A percentile compares a stretch with the other conserved stretches of the same genome.
phyloP scores from a whole-genome alignment of 805 yeast species.

The Vanderwaltozyma verrucispora region DNA sequence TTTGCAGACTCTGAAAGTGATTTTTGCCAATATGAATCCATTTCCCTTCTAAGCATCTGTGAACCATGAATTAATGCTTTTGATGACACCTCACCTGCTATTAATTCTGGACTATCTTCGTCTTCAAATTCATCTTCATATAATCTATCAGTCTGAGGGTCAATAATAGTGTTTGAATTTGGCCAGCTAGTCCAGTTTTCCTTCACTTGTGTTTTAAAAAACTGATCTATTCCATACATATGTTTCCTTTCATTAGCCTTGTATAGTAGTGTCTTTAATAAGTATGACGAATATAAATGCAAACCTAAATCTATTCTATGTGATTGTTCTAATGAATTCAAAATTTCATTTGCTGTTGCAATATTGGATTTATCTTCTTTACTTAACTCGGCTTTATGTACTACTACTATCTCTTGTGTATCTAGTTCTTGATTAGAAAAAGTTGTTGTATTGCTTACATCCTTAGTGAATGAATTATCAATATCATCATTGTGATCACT shows the following conservation, averaged over 20 bases:
- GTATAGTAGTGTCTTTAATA: slow-evolving; percentile 25
- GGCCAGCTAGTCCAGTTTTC: slow-evolving; percentile 57
- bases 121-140: slow-evolving; percentile 15
- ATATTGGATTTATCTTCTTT: background rate
- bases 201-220: slow-evolving; percentile 28
- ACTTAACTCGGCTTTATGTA: background rate
- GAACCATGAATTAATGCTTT: slow-evolving; percentile 17
- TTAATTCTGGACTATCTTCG: background rate
- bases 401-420: too few relatives aligned
- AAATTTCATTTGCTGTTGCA: slow-evolving; percentile 21
- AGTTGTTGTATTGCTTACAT: too few relatives aligned
- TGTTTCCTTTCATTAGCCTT: slow-evolving; percentile 21
- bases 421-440: too few relatives aligned
- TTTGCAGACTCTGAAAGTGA: slow-evolving; percentile 12
- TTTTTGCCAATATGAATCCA: slow-evolving; percentile 23
- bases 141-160: slow-evolving; percentile 19
- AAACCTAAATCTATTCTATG: slow-evolving; percentile 47
- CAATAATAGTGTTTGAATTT: slow-evolving; percentile 21
- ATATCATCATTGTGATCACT: too few relatives aligned
- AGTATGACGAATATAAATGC: slow-evolving; percentile 51
- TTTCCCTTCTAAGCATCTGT: slow-evolving; percentile 19
- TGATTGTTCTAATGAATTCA: slow-evolving; percentile 37
- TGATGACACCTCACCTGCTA: slow-evolving; percentile 19
- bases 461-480: too few relatives aligned
- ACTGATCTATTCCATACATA: slow-evolving; percentile 28